These are phyloP conservation scores for Crucihimalaya himalaica DNA, from an alignment of 345 rosid genomes.

Conservation along the genomic window DNA sequence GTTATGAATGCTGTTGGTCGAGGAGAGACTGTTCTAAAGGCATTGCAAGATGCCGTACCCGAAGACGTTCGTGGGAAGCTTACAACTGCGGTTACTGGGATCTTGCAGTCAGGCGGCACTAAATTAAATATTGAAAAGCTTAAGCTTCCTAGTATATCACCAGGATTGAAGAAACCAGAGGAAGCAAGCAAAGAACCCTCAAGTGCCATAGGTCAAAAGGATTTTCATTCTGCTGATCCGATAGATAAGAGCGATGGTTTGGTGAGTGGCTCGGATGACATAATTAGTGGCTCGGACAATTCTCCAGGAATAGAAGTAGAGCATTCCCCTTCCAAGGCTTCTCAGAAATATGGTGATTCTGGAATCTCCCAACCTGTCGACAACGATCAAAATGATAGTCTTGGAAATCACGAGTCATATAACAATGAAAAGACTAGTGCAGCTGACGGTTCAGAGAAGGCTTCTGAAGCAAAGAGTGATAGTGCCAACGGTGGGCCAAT, in stretches of 20 bases:
- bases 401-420: conserved; percentile 44
- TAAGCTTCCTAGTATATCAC: conserved; percentile 48
- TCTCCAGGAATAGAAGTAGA: conserved; percentile 44
- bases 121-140: conserved; percentile 55
- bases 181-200: conserved; percentile 46
- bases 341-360: conserved; percentile 43
- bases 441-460: conserved; percentile 46
- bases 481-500: conserved; percentile 39
- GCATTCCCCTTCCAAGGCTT: conserved; percentile 44
- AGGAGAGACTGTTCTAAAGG: conserved; percentile 83
- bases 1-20: conserved; percentile 80
- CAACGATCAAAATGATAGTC: conserved; percentile 46
- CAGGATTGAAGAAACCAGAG: conserved; percentile 41
- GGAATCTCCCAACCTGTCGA: conserved; percentile 39
- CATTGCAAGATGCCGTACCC: conserved; percentile 91
- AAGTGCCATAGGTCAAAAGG: conserved; percentile 40
- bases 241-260: conserved; percentile 46
- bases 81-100: conserved; percentile 60
- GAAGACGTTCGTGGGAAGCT: conserved; percentile 92
- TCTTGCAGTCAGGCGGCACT: conserved; percentile 56
- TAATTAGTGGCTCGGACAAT: conserved; percentile 42
- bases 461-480: conserved; percentile 44
- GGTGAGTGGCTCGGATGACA: conserved; percentile 41
- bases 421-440: conserved; percentile 44
- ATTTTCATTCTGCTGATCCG: conserved; percentile 46